Percentiles rank a stretch among this genome's conserved stretches.
Conservation (phyloP, 805 yeast species). For the Spencermartinsiella europaea region DNA sequence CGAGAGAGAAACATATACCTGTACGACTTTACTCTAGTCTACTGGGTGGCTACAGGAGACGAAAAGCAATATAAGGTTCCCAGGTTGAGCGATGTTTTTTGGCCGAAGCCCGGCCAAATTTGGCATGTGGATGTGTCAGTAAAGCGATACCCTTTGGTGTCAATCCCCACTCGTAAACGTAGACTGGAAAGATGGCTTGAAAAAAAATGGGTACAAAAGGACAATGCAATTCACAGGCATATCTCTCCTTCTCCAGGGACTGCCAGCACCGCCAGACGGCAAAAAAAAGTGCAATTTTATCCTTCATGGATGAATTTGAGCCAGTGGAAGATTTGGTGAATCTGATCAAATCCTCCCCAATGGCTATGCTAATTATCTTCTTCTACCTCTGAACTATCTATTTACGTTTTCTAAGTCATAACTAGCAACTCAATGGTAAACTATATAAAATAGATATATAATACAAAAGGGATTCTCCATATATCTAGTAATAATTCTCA, state of each 20-base stretch:
- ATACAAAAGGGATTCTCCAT: no score
- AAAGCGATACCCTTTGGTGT: slow-evolving; percentile 7
- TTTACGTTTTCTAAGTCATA: no score
- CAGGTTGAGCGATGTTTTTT: background rate
- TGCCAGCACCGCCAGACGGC: no score
- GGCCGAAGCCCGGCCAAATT: background rate
- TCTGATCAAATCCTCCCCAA: no score
- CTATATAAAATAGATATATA: no score
- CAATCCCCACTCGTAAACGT: slow-evolving; percentile 19
- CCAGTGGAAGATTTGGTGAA: no score
- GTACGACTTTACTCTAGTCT: slow-evolving; percentile 53
- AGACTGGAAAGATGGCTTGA: slow-evolving; percentile 65
- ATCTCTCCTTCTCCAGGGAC: slow-evolving; percentile 22
- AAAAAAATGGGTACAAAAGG: slow-evolving; percentile 65
- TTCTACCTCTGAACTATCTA: no score
- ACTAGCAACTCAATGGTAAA: no score
- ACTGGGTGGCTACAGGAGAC: slow-evolving; percentile 24
- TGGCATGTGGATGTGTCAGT: slow-evolving; percentile 21
- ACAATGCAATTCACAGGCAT: slow-evolving; percentile 24
- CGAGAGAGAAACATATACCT: slow-evolving; percentile 30
- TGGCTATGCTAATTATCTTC: no score
- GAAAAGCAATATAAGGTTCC: background rate
- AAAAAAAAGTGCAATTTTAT: no score
- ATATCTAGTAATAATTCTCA: no score
- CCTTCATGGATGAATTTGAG: no score